Percentiles rank a stretch among this genome's conserved stretches.
phyloP scores from a whole-genome alignment of 2,329 filamentous ascomycete genomes.

The Monilinia fructicola region DNA sequence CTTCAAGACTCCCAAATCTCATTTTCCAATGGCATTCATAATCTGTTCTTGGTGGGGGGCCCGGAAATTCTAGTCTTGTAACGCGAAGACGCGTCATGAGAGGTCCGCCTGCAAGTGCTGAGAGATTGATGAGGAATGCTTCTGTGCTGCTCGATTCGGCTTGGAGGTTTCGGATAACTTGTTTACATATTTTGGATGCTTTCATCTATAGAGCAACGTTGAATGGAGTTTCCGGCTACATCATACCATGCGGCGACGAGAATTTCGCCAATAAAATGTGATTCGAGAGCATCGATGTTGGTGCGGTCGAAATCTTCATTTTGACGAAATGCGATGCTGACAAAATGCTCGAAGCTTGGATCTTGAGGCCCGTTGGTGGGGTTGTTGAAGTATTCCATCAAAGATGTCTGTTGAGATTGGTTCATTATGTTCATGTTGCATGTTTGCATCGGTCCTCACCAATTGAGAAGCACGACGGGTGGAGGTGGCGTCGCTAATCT shows the following conservation, averaged over 20 bases:
- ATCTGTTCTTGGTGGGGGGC: conserved; percentile 42
- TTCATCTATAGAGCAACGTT: conserved; percentile 52
- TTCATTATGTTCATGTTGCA: conserved; percentile 38
- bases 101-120: conserved; percentile 56
- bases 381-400: conserved; percentile 38
- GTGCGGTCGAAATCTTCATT: conserved; percentile 44
- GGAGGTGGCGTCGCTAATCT: conserved; percentile 58
- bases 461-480: conserved; percentile 49
- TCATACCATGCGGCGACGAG: conserved; percentile 55
- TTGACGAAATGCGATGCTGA: conserved; percentile 38
- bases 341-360: conserved; percentile 32
- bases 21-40: conserved; percentile 58
- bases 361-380: conserved; percentile 29
- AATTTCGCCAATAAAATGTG: conserved; percentile 53
- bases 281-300: conserved; percentile 58
- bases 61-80: conserved; percentile 46
- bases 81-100: conserved; percentile 49
- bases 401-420: conserved; percentile 30
- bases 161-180: conserved; percentile 54
- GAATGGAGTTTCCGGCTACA: conserved; percentile 45
- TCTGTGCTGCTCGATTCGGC: conserved; percentile 52
- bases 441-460: conserved; percentile 40
- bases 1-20: conserved; percentile 53
- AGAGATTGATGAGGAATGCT: conserved; percentile 59
- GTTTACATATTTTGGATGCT: conserved; percentile 53